Base-by-base conservation (phyloP, 345 rosid species). In the Linum trigynum region DNA sequence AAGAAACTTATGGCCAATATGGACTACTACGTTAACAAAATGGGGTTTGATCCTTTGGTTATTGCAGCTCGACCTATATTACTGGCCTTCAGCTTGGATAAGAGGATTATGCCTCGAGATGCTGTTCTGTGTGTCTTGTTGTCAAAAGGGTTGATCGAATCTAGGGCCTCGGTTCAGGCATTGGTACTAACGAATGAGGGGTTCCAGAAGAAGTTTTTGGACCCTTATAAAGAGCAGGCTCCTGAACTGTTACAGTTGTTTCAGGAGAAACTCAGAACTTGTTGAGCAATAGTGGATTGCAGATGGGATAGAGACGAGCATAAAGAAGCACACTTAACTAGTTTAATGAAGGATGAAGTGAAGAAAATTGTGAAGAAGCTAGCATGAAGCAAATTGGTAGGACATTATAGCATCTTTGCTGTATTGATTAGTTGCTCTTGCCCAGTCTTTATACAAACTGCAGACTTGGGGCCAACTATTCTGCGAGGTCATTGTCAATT, bases 101-200 rank as follows among this genome's bases (percentile, higher is more conserved):
- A 77, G 78, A 80, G 88, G 72, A 83, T 80, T 16, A 66, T 77
- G 43, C 88, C 88, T 0, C 72, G 88, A 65, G 81, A 83, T 68
- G 70, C 69, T 1, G 84, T 83, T 41, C 40, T 75, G 41, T 50
- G 38, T 48, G 78, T 75, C 61, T 56, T 85, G 71, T n/a, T 56
- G 38, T 74, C 80, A 0, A 83, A 78, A 65, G 75, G 81, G 61
- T 59, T 85, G 76, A 55, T 79, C 7, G 73, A 80, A n/a, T 77
- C 71, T 65, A 70, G 78, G 64, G 82, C 82, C 71, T 71, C 82
- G 64, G 57, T 68, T 5, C 69, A 69, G 3, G 78, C 80, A 64
- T 70, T 82, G 69, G 37, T 70, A 66, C 82, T 79, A 0, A 59
- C 55, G 8, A 82, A 85, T 62, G 65, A 71, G 57, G 39, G 61